Conservation (phyloP, 2,329 filamentous ascomycete genomes). For the Beauveria sp. region DNA sequence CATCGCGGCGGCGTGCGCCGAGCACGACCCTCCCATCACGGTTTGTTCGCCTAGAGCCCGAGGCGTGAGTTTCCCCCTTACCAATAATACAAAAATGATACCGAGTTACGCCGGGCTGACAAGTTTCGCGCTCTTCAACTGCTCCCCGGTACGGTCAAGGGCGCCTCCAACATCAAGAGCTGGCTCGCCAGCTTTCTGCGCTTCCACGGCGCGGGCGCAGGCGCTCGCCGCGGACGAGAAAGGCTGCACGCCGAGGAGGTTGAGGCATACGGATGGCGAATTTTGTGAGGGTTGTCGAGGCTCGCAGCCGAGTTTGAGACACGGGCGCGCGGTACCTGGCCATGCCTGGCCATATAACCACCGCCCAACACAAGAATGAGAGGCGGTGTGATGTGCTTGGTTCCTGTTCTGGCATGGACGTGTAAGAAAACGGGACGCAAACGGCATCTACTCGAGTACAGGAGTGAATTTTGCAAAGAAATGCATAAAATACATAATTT, state of each 20-base stretch:
- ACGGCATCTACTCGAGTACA: no score
- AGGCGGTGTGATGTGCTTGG: background rate
- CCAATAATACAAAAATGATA: background rate
- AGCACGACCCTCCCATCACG: slow-evolving; percentile 61
- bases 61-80: slow-evolving; percentile 28
- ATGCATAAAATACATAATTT: background rate
- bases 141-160: slow-evolving; percentile 22
- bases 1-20: slow-evolving; percentile 45
- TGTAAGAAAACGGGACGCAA: background rate
- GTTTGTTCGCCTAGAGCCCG: slow-evolving; percentile 66
- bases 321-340: slow-evolving; percentile 42
- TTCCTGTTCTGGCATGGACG: background rate
- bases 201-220: slow-evolving; percentile 53
- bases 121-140: slow-evolving; percentile 15
- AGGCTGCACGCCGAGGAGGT: slow-evolving; percentile 38
- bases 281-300: slow-evolving; percentile 37
- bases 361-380: slow-evolving; percentile 29
- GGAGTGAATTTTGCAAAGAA: background rate
- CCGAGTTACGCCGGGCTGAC: background rate
- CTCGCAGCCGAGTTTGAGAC: slow-evolving; percentile 41
- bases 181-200: slow-evolving; percentile 37
- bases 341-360: slow-evolving; percentile 31
- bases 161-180: slow-evolving; percentile 19
- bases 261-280: slow-evolving; percentile 39
- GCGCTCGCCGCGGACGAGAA: slow-evolving; percentile 49